Evolutionary conservation across 2,329 filamentous ascomycete species (phyloP), one percentile per base, ranked within the genome.

Genomic region (Epichloe scottii): DNA sequence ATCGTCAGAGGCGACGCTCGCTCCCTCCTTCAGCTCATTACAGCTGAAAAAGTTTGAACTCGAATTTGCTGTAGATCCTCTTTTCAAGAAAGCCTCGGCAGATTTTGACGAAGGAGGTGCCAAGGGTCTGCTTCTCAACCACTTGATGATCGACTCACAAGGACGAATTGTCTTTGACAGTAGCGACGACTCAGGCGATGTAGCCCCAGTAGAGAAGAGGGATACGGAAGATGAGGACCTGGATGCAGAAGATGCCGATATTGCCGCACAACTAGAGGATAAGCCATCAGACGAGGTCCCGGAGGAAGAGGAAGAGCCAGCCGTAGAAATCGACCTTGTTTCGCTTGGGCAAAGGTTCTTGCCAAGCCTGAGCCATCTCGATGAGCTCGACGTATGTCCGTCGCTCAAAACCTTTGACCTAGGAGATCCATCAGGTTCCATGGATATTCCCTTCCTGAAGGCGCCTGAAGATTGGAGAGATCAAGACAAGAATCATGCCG

Each of bases 71-170:
- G 91, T 98, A 5, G 93, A 98, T 63, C 93, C 93, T 2, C 71
- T 98, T n/a, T 98, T 98, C 78, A 98, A 98, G 64, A 98, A 98
- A 64, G 91, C 91, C 0, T 95, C 91, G 5, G 93, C 93, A 42
- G 93, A 98, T 70, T 98, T 98, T 58, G 93, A 98, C 63, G 93
- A 98, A 70, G 93, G 93, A 19, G 93, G 93, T 51, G 93, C 93
- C 51, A 98, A 97, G 68, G 93, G 93, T 19, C 75, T 98, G 41
- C 75, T 98, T 19, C 77, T 98, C 34, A 98, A 98, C 63, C 91
- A 98, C 67, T 75, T 98, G n/a, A 88, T 91, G 63, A 96, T 98
- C 57, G 93, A 98, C 66, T 80, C 81, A 2, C 82, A 89, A 56
- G 93, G 93, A 41, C 81, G 91, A 37, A 98, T 98, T 55, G 90